A percentile compares a stretch with the other conserved stretches of the same genome.
These are phyloP conservation scores for Trametes elegans DNA, from an alignment of 768 basidiomycete genomes.

Conservation along the genomic window DNA sequence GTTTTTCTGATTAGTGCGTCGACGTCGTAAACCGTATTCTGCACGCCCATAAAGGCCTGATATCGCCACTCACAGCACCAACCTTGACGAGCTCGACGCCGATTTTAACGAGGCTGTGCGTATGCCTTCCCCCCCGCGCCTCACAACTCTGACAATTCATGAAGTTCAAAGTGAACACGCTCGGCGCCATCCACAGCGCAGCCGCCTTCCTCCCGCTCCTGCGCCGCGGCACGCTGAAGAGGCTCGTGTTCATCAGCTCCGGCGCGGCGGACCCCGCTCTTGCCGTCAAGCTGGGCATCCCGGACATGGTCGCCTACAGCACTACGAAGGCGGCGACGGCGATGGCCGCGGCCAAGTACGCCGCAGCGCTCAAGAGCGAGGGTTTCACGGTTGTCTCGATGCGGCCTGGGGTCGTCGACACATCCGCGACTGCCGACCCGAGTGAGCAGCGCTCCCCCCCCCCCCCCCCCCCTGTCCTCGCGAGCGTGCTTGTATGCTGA, in stretches of 20 bases:
- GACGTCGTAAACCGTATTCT: too few species aligned
- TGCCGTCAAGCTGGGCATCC: background rate
- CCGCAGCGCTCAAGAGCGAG: slow-evolving; percentile 1
- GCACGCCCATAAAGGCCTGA: too few species aligned
- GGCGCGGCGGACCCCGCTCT: background rate
- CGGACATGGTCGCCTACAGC: background rate
- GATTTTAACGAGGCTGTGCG: too few species aligned
- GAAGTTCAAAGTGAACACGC: slow-evolving; percentile 37
- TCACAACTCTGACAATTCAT: too few species aligned
- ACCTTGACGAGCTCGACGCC: too few species aligned
- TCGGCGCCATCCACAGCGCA: slow-evolving; percentile 35
- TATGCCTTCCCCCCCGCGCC: too few species aligned
- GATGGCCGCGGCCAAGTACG: background rate
- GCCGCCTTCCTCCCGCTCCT: slow-evolving; percentile 41
- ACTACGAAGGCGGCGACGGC: background rate
- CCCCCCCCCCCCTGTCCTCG: too few species aligned
- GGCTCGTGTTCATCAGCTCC: slow-evolving; percentile 21
- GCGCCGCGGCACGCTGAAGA: slow-evolving; percentile 31
- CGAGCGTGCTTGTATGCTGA: background rate
- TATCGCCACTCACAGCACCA: too few species aligned
- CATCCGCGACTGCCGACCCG: background rate
- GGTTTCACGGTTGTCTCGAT: slow-evolving; percentile 4
- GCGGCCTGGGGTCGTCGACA: background rate
- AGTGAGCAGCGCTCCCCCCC: background rate
- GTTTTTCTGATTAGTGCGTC: too few species aligned